Conservation (phyloP, 352 stramenopile genomes). For the Phytopythium delawarense region DNA sequence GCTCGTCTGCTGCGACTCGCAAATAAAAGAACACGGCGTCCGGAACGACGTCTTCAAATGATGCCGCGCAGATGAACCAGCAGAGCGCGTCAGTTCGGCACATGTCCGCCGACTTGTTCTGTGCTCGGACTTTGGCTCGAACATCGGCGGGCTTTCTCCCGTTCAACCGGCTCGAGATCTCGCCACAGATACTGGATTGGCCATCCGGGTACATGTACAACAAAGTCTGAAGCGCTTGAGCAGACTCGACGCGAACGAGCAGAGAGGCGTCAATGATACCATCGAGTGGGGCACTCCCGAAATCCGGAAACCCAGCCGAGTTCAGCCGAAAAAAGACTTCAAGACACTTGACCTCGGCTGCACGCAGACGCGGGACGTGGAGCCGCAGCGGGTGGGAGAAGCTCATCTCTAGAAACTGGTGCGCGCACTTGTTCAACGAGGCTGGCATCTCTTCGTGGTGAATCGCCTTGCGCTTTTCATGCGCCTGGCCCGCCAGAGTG, state of each 20-base stretch:
- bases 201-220: slow-evolving; percentile 85
- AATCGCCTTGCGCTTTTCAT: slow-evolving; percentile 50
- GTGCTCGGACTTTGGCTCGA: slow-evolving; percentile 6
- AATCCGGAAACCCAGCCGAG: slow-evolving; percentile 41
- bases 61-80: slow-evolving; percentile 68
- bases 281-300: slow-evolving; percentile 44
- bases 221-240: slow-evolving; percentile 52
- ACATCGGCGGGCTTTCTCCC: slow-evolving; percentile 1
- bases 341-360: slow-evolving; percentile 39
- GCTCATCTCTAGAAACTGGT: slow-evolving; percentile 27
- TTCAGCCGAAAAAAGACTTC: slow-evolving; percentile 71
- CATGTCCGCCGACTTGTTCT: slow-evolving; percentile 15
- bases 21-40: slow-evolving; percentile 50
- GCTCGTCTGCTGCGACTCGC: slow-evolving; percentile 31
- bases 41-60: slow-evolving; percentile 45
- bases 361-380: slow-evolving; percentile 25
- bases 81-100: slow-evolving; percentile 33
- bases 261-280: slow-evolving; percentile 49
- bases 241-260: slow-evolving; percentile 45
- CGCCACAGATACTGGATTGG: slow-evolving; percentile 2
- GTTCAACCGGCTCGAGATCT: slow-evolving; percentile 5
- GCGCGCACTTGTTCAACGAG: slow-evolving; percentile 37
- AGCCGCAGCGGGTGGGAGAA: slow-evolving; percentile 11
- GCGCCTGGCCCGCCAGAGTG: slow-evolving; percentile 35
- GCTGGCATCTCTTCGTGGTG: slow-evolving; percentile 49